Conservation (phyloP, 768 basidiomycete species). For the Daedaleopsis nitida region DNA sequence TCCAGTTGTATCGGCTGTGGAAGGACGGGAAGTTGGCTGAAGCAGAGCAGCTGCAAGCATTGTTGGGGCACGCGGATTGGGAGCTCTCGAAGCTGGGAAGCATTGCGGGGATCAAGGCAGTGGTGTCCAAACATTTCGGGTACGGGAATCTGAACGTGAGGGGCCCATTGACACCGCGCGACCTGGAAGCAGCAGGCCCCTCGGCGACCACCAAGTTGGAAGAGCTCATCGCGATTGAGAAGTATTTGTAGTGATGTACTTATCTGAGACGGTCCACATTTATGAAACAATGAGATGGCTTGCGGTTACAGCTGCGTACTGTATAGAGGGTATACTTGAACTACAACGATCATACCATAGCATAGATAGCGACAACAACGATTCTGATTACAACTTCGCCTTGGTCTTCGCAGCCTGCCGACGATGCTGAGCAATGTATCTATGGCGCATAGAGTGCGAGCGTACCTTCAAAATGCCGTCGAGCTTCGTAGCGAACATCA, state of each 20-base stretch:
- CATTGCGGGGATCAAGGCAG: slow-evolving; percentile 66
- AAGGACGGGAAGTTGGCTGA: slow-evolving; percentile 55
- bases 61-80: slow-evolving; percentile 69
- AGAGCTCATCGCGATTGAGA: slow-evolving; percentile 35
- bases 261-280: too few species aligned
- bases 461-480: slow-evolving; percentile 78
- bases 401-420: slow-evolving; percentile 23
- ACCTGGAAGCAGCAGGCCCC: slow-evolving; percentile 19
- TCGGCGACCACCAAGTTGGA: slow-evolving; percentile 23
- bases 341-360: slow-evolving; percentile 9
- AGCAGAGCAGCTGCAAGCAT: slow-evolving; percentile 61
- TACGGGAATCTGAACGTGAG: slow-evolving; percentile 50
- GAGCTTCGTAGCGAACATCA: slow-evolving; percentile 94
- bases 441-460: background rate
- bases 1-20: slow-evolving; percentile 48
- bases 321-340: slow-evolving; percentile 9
- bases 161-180: slow-evolving; percentile 29
- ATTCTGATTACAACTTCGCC: slow-evolving; percentile 22
- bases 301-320: background rate
- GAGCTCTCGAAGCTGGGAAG: slow-evolving; percentile 64
- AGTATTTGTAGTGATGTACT: slow-evolving; percentile 19
- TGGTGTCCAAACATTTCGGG: slow-evolving; percentile 63
- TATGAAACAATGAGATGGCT: background rate
- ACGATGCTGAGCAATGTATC: background rate
- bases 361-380: background rate